Conservation (phyloP, 305 asterid species). For the Fraxinus nigra region DNA sequence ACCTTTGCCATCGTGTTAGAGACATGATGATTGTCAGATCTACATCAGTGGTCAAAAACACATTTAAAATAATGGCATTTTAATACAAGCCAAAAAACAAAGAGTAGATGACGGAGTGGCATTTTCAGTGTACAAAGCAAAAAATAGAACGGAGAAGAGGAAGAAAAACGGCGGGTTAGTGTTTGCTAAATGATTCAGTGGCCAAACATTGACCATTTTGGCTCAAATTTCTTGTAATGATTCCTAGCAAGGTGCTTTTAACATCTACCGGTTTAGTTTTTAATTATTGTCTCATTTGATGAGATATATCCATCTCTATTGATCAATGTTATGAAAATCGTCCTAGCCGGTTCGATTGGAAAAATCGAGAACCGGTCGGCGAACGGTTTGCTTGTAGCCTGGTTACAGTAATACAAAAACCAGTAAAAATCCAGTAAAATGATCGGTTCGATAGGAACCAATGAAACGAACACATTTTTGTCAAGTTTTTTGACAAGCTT, state of each 20-base stretch:
- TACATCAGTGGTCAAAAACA: background rate
- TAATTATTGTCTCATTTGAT: background rate
- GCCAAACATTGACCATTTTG: background rate
- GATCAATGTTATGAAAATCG: background rate
- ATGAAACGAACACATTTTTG: background rate
- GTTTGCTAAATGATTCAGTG: background rate
- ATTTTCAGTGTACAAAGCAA: background rate
- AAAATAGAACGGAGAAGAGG: background rate
- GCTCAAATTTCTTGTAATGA: background rate
- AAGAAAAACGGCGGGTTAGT: background rate
- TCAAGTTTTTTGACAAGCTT: background rate
- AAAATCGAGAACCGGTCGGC: background rate
- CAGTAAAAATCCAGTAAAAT: background rate
- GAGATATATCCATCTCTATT: background rate
- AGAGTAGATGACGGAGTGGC: background rate
- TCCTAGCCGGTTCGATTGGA: background rate
- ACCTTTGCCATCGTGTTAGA: background rate
- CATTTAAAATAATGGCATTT: background rate
- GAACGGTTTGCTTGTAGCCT: background rate
- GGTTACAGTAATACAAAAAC: background rate
- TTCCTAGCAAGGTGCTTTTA: background rate
- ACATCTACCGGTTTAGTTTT: background rate
- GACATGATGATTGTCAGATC: background rate
- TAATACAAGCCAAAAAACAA: background rate
- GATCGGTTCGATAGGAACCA: background rate